Conservation (phyloP, 345 rosid species). For the Citrus medica region DNA sequence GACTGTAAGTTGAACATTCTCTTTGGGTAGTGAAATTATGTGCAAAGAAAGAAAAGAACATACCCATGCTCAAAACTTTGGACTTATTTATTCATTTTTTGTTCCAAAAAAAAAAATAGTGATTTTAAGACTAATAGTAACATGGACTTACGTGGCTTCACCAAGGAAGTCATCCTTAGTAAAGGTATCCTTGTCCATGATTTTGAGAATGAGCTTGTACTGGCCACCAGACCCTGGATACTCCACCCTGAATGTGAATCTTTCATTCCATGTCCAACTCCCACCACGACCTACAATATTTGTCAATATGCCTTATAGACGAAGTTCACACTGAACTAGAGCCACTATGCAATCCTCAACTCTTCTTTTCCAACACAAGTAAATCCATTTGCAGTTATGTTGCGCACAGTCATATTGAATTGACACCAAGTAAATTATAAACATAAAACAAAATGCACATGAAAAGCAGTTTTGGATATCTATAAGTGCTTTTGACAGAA, state of each 20-base stretch:
- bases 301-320: background rate
- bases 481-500: background rate
- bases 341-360: background rate
- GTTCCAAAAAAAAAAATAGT: background rate
- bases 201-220: conserved; percentile 57
- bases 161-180: conserved; percentile 70
- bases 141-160: conserved; percentile 52
- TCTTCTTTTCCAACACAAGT: background rate
- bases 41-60: background rate
- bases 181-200: conserved; percentile 91
- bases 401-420: no score
- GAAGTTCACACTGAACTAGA: background rate
- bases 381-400: background rate
- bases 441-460: no score
- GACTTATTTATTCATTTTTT: background rate
- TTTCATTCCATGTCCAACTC: conserved; percentile 75
- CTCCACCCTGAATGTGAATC: conserved; percentile 59
- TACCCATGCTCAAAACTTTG: background rate
- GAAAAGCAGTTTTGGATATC: no score
- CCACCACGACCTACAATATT: conserved; percentile 41
- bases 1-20: background rate
- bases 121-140: background rate
- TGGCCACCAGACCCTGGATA: conserved; percentile 63
- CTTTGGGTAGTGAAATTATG: background rate
- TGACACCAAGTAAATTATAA: no score